These are phyloP conservation scores for Leishmania gerbilli DNA, from an alignment of 208 protist genomes.

Conservation along the genomic window DNA sequence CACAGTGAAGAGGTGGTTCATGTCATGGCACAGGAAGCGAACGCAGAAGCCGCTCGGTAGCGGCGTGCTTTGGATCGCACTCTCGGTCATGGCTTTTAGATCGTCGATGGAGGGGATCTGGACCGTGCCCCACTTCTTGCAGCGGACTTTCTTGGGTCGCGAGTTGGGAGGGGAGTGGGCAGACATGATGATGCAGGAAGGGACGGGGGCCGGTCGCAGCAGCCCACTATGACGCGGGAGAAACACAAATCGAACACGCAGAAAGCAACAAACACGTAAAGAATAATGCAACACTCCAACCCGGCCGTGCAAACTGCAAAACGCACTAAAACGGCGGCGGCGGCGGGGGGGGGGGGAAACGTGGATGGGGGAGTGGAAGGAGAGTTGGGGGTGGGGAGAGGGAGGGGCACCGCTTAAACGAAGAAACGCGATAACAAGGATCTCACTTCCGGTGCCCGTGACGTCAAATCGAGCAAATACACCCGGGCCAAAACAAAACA, in stretches of 20 bases:
- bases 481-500: neutral
- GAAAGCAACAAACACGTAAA: neutral
- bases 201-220: neutral
- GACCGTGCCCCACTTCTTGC: conserved; percentile 68
- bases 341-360: too few species aligned
- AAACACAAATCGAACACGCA: neutral
- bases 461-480: too few species aligned
- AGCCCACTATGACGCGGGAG: neutral
- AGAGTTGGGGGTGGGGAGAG: neutral
- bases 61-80: conserved; percentile 31
- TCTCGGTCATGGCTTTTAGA: conserved; percentile 41
- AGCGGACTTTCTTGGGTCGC: conserved; percentile 44
- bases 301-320: neutral
- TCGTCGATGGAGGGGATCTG: conserved; percentile 60
- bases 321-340: neutral
- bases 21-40: conserved; percentile 74
- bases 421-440: neutral
- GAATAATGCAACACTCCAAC: neutral
- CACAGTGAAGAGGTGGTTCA: conserved; percentile 72
- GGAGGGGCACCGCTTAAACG: neutral
- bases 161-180: conserved; percentile 10
- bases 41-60: conserved; percentile 71
- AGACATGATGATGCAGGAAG: conserved; percentile 8
- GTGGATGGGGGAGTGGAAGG: neutral
- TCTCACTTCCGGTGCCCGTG: neutral